Evolutionary conservation across 441 rosid species (phyloP).

Genomic region (Pelargonium fulgidum): DNA sequence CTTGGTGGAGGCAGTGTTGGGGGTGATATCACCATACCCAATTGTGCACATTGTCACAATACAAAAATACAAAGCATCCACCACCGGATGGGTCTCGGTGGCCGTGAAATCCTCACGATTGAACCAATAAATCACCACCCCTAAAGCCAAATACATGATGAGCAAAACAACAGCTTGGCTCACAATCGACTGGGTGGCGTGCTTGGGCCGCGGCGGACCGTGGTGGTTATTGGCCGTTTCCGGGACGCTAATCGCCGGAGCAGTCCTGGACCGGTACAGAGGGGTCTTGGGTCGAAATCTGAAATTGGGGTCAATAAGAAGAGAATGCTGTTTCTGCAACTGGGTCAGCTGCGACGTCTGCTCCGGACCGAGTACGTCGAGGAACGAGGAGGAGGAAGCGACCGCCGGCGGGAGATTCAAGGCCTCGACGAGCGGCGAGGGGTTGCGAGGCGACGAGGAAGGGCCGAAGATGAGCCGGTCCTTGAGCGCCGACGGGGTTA

Average conservation of each 20-base stretch:
- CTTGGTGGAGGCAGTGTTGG: slow-evolving; percentile 56
- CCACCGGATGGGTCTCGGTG: slow-evolving; percentile 68
- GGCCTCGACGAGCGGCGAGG: slow-evolving; percentile 42
- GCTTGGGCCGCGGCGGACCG: slow-evolving; percentile 35
- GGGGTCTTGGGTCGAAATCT: slow-evolving; percentile 30
- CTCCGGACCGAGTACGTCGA: slow-evolving; percentile 14
- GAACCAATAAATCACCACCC: slow-evolving; percentile 63
- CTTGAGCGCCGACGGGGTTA: slow-evolving; percentile 64
- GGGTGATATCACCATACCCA: slow-evolving; percentile 89
- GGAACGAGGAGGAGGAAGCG: slow-evolving; percentile 18
- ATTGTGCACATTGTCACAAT: slow-evolving; percentile 95
- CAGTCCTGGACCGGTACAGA: slow-evolving; percentile 66
- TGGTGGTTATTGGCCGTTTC: slow-evolving; percentile 37
- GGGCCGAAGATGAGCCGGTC: slow-evolving; percentile 79
- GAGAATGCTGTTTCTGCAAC: slow-evolving; percentile 15
- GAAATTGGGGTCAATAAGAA: slow-evolving; percentile 32
- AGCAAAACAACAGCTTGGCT: slow-evolving; percentile 51
- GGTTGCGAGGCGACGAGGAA: slow-evolving; percentile 28
- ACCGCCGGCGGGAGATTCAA: slow-evolving; percentile 35
- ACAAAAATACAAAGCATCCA: slow-evolving; percentile 86
- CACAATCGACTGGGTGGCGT: slow-evolving; percentile 49
- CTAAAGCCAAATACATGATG: slow-evolving; percentile 53
- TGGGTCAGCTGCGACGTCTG: slow-evolving; percentile 19
- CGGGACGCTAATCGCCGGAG: slow-evolving; percentile 46
- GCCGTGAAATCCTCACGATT: slow-evolving; percentile 48